A percentile compares a stretch with the other conserved stretches of the same genome.
Evolutionary conservation across 768 basidiomycete species (phyloP).

Genomic region (Russula sp.): DNA sequence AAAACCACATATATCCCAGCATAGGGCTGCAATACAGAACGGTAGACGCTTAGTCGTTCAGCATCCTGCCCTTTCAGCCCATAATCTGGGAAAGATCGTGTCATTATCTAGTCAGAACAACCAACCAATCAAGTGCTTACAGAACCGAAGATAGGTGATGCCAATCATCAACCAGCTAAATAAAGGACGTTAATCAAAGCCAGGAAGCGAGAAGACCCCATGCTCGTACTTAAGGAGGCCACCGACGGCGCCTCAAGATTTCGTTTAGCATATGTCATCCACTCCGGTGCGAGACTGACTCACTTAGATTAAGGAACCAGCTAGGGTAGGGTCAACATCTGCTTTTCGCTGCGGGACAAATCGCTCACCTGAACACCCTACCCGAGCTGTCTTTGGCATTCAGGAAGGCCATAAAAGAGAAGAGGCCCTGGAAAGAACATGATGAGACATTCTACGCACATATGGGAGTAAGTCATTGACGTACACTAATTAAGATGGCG

Average conservation of each 20-base stretch:
- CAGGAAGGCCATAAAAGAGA: conserved; percentile 20
- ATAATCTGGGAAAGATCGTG: conserved; percentile 14
- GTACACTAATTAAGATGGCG: conserved; percentile 10
- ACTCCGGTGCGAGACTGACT: neutral
- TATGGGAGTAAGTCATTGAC: neutral
- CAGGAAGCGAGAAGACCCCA: neutral
- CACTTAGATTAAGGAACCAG: conserved; percentile 20
- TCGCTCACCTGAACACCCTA: conserved; percentile 17
- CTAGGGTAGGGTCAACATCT: neutral
- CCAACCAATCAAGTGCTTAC: conserved; percentile 1
- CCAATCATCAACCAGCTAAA: conserved; percentile 20
- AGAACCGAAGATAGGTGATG: conserved; percentile 21
- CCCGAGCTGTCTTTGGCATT: conserved; percentile 12
- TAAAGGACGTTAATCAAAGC: neutral
- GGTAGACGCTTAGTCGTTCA: conserved; percentile 3
- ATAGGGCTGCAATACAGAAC: conserved; percentile 20
- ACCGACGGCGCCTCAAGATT: conserved; percentile 15
- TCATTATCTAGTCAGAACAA: neutral
- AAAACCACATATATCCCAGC: conserved; percentile 21
- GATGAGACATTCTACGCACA: neutral
- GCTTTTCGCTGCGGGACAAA: neutral
- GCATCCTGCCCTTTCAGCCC: conserved; percentile 13
- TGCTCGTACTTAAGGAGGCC: conserved; percentile 20
- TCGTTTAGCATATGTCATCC: neutral
- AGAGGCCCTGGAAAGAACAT: conserved; percentile 4